A percentile compares a stretch with the other conserved stretches of the same genome.
Evolutionary conservation across 495 filamentous ascomycete genomes (phyloP).

Genomic region (Xylona heveae): DNA sequence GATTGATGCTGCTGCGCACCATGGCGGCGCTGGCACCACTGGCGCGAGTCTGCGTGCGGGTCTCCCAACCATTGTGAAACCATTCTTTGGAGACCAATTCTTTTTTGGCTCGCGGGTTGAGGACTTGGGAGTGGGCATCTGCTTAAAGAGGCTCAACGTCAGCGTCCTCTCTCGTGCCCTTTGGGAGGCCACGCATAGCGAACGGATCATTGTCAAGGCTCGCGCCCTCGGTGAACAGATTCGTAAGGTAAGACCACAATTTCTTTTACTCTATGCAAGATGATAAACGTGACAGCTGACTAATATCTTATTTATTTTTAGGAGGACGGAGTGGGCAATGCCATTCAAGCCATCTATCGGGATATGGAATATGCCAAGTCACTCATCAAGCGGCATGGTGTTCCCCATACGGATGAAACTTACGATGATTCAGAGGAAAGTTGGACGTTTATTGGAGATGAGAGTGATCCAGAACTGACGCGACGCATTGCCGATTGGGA

Average conservation of each 20-base stretch:
- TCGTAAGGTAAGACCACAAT: conserved; percentile 38
- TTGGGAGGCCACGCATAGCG: conserved; percentile 78
- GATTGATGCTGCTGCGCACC: conserved; percentile 86
- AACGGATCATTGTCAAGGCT: conserved; percentile 79
- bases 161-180: conserved; percentile 61
- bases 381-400: conserved; percentile 43
- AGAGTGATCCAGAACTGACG: conserved; percentile 32
- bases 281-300: not conserved
- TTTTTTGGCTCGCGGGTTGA: conserved; percentile 84
- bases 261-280: not conserved
- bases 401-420: conserved; percentile 18
- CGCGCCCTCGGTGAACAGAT: conserved; percentile 65
- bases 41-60: conserved; percentile 85
- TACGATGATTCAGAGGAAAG: conserved; percentile 40
- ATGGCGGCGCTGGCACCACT: conserved; percentile 88
- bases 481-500: conserved; percentile 18
- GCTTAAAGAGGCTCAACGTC: conserved; percentile 71
- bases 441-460: conserved; percentile 59
- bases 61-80: conserved; percentile 84
- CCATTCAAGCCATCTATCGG: conserved; percentile 83
- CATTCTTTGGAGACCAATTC: conserved; percentile 95
- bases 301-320: conserved; percentile 14
- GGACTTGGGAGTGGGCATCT: conserved; percentile 81
- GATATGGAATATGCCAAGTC: conserved; percentile 91
- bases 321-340: conserved; percentile 77